Conservation (phyloP, 2,329 filamentous ascomycete species). For the Penicillium sp. region DNA sequence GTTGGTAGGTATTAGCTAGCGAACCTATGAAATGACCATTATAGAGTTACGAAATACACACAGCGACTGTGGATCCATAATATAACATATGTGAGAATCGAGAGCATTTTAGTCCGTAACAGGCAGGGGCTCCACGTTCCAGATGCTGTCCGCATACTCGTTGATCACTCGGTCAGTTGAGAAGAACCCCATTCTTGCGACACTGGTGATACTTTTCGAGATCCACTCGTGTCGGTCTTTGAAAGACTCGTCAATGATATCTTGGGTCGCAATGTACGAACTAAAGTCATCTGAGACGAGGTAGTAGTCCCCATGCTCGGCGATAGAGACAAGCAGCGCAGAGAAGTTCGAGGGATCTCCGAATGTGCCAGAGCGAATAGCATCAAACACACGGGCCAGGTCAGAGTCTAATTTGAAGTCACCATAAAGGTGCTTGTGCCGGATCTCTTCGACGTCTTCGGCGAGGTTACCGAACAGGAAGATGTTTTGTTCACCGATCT, state of each 20-base stretch:
- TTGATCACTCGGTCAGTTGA: slow-evolving; percentile 93
- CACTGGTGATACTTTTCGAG: slow-evolving; percentile 84
- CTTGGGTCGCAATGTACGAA: slow-evolving; percentile 89
- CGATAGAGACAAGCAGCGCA: slow-evolving; percentile 82
- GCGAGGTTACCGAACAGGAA: slow-evolving; percentile 97
- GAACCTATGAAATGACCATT: neutral
- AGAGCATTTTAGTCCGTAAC: slow-evolving; percentile 40
- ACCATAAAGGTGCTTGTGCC: slow-evolving; percentile 86
- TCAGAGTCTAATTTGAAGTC: slow-evolving; percentile 76
- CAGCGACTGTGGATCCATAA: neutral
- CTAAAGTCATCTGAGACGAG: slow-evolving; percentile 97
- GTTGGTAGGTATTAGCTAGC: neutral
- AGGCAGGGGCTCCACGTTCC: slow-evolving; percentile 86
- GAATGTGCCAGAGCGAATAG: slow-evolving; percentile 80
- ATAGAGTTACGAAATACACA: neutral
- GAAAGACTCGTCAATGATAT: slow-evolving; percentile 89
- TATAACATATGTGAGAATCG: neutral
- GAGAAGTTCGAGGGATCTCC: slow-evolving; percentile 78
- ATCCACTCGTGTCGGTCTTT: slow-evolving; percentile 92
- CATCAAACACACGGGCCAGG: slow-evolving; percentile 79
- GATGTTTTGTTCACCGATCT: slow-evolving; percentile 95
- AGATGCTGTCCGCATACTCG: slow-evolving; percentile 96
- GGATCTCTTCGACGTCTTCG: slow-evolving; percentile 95
- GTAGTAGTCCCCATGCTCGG: slow-evolving; percentile 96
- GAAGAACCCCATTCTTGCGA: slow-evolving; percentile 97